Evolutionary conservation across 805 yeast genomes (phyloP).

Genomic region (Kuraishia capsulata): DNA sequence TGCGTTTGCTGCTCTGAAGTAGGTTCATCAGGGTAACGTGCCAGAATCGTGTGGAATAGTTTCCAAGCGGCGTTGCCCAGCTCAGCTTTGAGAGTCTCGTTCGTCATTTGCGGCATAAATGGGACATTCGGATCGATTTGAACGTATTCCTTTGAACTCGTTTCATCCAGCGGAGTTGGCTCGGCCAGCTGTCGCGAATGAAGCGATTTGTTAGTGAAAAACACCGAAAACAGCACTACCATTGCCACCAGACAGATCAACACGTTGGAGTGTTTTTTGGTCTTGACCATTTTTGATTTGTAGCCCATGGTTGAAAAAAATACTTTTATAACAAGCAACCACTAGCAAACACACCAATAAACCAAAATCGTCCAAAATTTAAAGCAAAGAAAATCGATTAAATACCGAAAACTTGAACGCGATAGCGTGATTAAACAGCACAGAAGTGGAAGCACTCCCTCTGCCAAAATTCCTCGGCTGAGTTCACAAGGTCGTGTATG

Average conservation of each 20-base stretch:
- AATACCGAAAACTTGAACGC: too few species aligned
- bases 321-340: too few species aligned
- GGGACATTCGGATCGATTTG: conserved; percentile 18
- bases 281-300: conserved; percentile 4
- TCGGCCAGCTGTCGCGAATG: conserved; percentile 11
- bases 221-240: conserved; percentile 9
- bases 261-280: conserved; percentile 10
- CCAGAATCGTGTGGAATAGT: conserved; percentile 82
- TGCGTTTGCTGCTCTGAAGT: conserved; percentile 52
- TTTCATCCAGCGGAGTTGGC: conserved; percentile 11
- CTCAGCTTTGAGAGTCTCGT: conserved; percentile 42
- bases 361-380: too few species aligned
- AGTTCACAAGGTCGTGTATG: too few species aligned
- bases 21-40: conserved; percentile 87
- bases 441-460: too few species aligned
- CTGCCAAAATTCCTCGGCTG: too few species aligned
- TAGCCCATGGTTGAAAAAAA: too few species aligned
- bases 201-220: conserved; percentile 10
- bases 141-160: neutral
- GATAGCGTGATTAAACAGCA: too few species aligned
- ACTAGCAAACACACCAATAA: too few species aligned
- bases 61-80: conserved; percentile 92
- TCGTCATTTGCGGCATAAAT: conserved; percentile 90
- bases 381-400: too few species aligned
- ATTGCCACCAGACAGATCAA: conserved; percentile 9